Evolutionary conservation across 1,284 basidiomycete genomes (phyloP).

Genomic region (Binderoboletus segoi): DNA sequence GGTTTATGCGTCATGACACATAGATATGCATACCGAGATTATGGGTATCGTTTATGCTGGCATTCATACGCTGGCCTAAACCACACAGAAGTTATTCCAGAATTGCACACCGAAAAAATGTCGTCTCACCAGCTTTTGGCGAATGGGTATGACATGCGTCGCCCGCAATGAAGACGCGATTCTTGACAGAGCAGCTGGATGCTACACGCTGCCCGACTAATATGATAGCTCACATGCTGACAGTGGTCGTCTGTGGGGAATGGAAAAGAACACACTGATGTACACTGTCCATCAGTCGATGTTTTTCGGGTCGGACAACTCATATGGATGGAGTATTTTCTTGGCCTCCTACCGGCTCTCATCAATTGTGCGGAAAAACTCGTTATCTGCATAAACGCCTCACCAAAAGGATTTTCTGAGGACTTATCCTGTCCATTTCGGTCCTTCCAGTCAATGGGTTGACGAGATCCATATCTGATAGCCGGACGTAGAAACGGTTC

Average conservation of each 20-base stretch:
- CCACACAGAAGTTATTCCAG: neutral
- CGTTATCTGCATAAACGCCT: too few relatives aligned
- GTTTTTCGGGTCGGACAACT: slow-evolving; percentile 29
- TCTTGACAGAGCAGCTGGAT: slow-evolving; percentile 60
- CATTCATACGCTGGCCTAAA: slow-evolving; percentile 55
- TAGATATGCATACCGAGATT: neutral
- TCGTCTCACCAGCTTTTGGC: slow-evolving; percentile 60
- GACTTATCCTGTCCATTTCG: too few relatives aligned
- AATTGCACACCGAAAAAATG: neutral
- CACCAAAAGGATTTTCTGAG: slow-evolving; percentile 26
- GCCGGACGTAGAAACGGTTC: slow-evolving; percentile 60
- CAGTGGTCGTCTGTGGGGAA: neutral
- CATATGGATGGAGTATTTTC: slow-evolving; percentile 63
- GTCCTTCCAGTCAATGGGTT: too few relatives aligned
- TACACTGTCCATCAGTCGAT: slow-evolving; percentile 83
- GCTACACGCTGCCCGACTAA: slow-evolving; percentile 77
- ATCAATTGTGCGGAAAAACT: too few relatives aligned
- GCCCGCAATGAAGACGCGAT: slow-evolving; percentile 78
- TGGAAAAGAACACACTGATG: slow-evolving; percentile 47
- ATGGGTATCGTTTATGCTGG: too few relatives aligned
- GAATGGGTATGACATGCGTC: slow-evolving; percentile 85
- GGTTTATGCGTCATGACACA: slow-evolving; percentile 19
- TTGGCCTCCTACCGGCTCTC: too few relatives aligned
- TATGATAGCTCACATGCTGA: neutral
- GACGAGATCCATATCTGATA: too few relatives aligned